Evolutionary conservation across 306 rosid genomes (phyloP).

Genomic region (Quercus gilva): DNA sequence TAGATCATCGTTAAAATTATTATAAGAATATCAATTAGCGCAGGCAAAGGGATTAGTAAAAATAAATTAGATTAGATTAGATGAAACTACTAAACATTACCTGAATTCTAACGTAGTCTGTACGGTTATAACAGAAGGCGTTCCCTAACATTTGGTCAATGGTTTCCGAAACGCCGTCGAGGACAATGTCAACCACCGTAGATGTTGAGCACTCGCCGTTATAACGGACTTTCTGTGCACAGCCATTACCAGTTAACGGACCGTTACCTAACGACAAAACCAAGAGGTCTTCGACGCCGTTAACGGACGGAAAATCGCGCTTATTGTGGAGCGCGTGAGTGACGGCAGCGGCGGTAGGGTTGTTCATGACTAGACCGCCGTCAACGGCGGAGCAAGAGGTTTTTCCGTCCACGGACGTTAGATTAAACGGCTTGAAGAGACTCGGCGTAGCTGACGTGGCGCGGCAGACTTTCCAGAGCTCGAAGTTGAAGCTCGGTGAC

Average conservation of each 20-base stretch:
- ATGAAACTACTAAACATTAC: conserved; percentile 22
- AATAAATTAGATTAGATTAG: no score
- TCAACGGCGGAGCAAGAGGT: conserved; percentile 80
- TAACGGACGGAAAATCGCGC: conserved; percentile 84
- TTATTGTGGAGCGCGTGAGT: conserved; percentile 93
- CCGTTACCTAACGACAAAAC: conserved; percentile 88
- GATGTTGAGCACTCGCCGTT: conserved; percentile 55
- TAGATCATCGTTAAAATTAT: no score
- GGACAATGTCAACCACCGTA: conserved; percentile 74
- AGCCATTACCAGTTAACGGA: conserved; percentile 17
- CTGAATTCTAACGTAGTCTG: conserved; percentile 91
- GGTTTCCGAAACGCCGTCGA: conserved; percentile 89
- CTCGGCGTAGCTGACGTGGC: conserved; percentile 90
- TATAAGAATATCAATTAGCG: no score
- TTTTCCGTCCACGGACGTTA: conserved; percentile 77
- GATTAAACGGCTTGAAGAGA: conserved; percentile 66
- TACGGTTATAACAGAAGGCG: conserved; percentile 90
- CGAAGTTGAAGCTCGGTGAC: conserved; percentile 90
- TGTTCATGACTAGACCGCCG: conserved; percentile 97
- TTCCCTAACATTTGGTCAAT: conserved; percentile 94
- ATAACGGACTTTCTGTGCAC: conserved; percentile 29
- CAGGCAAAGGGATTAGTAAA: no score
- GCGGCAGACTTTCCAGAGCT: conserved; percentile 90
- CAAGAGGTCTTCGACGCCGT: conserved; percentile 77
- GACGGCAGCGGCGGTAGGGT: conserved; percentile 90